phyloP scores from a whole-genome alignment of 2,329 filamentous ascomycete species.

The Orbilia brochopaga region DNA sequence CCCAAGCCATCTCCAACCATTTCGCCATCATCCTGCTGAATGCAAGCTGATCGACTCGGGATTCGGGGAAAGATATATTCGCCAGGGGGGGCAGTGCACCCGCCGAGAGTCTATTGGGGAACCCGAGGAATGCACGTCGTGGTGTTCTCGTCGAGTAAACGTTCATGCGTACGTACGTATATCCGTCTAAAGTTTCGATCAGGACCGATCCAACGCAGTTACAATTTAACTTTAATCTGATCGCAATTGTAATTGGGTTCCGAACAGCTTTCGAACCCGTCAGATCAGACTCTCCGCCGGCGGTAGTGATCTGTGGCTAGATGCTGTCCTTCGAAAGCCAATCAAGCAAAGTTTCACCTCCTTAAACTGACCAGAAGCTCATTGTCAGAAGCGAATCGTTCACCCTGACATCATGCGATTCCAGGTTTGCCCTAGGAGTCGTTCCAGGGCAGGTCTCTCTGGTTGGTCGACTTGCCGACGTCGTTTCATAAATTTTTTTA shows the following conservation, averaged over 20 bases:
- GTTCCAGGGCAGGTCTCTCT: conserved; percentile 12
- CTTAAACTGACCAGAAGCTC: conserved; percentile 19
- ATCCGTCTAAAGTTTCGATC: not conserved
- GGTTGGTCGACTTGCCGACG: conserved; percentile 10
- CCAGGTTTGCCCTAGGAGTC: conserved; percentile 16
- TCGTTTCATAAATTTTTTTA: not conserved
- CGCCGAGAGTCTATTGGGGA: conserved; percentile 1
- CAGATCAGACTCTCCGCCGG: too few species aligned
- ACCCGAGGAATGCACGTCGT: not conserved
- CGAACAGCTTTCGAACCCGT: too few species aligned
- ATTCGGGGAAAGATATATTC: not conserved
- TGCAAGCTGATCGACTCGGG: not conserved
- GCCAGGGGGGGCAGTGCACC: not conserved
- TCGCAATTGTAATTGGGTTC: too few species aligned
- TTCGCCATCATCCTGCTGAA: not conserved
- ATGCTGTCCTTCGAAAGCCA: conserved; percentile 10
- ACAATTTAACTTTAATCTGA: too few species aligned
- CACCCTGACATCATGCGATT: conserved; percentile 1
- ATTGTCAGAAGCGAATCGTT: conserved; percentile 19
- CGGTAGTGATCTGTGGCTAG: not conserved
- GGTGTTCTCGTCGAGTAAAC: not conserved
- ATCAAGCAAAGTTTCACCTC: conserved; percentile 16
- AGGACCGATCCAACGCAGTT: not conserved
- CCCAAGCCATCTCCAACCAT: conserved; percentile 9
- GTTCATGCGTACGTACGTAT: too few species aligned